Base-by-base conservation (phyloP, 2,329 filamentous ascomycete species). In the Pseudocercospora musae region DNA sequence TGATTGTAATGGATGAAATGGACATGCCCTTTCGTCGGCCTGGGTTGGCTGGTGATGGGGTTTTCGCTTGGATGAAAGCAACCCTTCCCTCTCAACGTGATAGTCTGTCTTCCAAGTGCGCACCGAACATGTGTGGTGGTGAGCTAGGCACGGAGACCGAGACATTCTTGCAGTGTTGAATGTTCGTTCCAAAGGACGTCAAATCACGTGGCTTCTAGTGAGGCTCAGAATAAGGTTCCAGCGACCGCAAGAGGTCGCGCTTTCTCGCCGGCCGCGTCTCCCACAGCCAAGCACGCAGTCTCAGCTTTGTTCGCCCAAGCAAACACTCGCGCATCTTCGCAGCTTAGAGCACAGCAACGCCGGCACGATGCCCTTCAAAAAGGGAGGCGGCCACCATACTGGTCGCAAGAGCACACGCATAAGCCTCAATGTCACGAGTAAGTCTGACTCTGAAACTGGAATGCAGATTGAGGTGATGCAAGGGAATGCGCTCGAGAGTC, bases 311-410 rank as follows among this genome's bases (percentile, higher is more conserved):
- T 13, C 48, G 25, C 23, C 15, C 1, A 25, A n/a, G 15, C 48
- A 50, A 10, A 29, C 48, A 29, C 48, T 25, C 13, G 21, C 21
- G 48, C 20, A 27, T 23, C 20, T 27, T n/a, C 20, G 6, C 25
- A 25, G 23, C 48, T 6, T 27, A 23, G 48, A 50, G 48, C 23
- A 50, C 20, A 25, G 48, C 25, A n/a, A 50, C 48, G 15, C 15
- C 49, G 42, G 52, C 61, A 21, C 58, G 27, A 72, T 72, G 70
- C 69, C 69, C 27, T 72, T 72, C 64, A 72, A 70, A 55, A 70
- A 70, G 46, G 69, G 69, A 37, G 63, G 64, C 37, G 64, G 61
- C 53, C 63, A 66, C 54, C 64, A 69, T 46, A 68, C 66, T 29
- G 50, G 70, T 53, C 66, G 66, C 56, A 67, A 66, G 59, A 65